phyloP scores from a whole-genome alignment of 2,329 filamentous ascomycete species.

The Fusarium tricinctum region DNA sequence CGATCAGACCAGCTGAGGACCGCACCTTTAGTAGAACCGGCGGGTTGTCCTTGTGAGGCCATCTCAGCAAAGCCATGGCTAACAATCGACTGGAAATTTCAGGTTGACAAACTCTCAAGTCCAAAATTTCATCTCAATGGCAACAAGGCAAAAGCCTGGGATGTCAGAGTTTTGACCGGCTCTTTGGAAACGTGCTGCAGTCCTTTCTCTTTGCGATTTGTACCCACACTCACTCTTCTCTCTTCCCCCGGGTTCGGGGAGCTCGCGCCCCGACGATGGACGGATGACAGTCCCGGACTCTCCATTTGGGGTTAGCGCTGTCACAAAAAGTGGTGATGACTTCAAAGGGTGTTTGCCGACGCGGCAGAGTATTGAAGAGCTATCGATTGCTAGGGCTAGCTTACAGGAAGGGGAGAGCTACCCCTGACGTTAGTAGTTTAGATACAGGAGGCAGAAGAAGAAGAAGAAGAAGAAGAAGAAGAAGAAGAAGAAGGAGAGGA shows the following conservation, averaged over 20 bases:
- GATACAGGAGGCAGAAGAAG: too few relatives aligned
- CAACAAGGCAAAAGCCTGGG: slow-evolving; percentile 1
- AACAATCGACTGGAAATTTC: not conserved
- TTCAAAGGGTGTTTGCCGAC: slow-evolving; percentile 34
- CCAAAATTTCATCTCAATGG: not conserved
- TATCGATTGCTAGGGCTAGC: slow-evolving; percentile 5
- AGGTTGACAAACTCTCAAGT: not conserved
- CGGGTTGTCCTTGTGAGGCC: slow-evolving; percentile 41
- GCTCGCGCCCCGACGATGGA: slow-evolving; percentile 31
- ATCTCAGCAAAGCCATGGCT: slow-evolving; percentile 37
- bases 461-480: too few relatives aligned
- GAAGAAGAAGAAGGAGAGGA: too few relatives aligned
- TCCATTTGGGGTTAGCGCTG: slow-evolving; percentile 32
- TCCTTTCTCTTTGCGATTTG: slow-evolving; percentile 8
- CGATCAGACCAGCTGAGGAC: slow-evolving; percentile 53
- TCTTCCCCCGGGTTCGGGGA: slow-evolving; percentile 23
- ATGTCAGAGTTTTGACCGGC: slow-evolving; percentile 8
- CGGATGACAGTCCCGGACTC: slow-evolving; percentile 19
- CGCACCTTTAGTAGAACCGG: slow-evolving; percentile 51
- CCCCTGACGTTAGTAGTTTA: not conserved
- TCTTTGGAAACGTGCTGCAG: slow-evolving; percentile 13
- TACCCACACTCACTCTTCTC: slow-evolving; percentile 24
- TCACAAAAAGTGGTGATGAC: slow-evolving; percentile 13
- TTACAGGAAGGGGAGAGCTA: not conserved
- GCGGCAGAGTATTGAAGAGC: slow-evolving; percentile 20